Evolutionary conservation across 345 rosid genomes (phyloP).

Genomic region (Crucihimalaya himalaica): DNA sequence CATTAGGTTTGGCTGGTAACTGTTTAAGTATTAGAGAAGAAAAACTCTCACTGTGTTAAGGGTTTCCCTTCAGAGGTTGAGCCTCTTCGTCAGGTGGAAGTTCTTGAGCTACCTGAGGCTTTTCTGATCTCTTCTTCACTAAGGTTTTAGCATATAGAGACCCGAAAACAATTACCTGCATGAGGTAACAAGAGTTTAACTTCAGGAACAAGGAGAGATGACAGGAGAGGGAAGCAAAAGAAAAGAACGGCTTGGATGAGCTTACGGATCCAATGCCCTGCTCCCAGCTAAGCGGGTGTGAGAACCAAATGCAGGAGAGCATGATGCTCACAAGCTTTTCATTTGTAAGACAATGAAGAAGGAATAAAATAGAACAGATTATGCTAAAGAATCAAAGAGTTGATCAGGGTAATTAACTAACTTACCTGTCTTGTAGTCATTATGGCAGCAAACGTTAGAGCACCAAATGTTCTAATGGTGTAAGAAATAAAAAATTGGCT

Average conservation of each 20-base stretch:
- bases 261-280: conserved; percentile 89
- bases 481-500: conserved; percentile 93
- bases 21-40: conserved; percentile 4
- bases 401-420: conserved; percentile 38
- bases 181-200: conserved; percentile 21
- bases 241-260: conserved; percentile 1
- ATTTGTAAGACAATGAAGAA: conserved; percentile 17
- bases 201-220: not conserved
- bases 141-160: conserved; percentile 70
- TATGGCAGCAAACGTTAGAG: conserved; percentile 87
- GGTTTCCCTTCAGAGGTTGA: conserved; percentile 42
- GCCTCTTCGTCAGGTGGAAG: conserved; percentile 44
- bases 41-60: conserved; percentile 18
- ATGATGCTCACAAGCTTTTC: conserved; percentile 80
- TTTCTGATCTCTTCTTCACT: conserved; percentile 43
- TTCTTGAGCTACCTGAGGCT: conserved; percentile 45
- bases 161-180: conserved; percentile 72
- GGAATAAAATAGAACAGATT: not conserved
- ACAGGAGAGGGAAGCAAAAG: not conserved
- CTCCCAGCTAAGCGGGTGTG: conserved; percentile 91
- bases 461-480: conserved; percentile 92
- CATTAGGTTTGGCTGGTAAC: not conserved
- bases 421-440: conserved; percentile 97
- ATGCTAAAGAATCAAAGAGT: not conserved
- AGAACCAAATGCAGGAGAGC: conserved; percentile 89